Base-by-base conservation (phyloP, 257 asterid species). In the Scutellaria minor region DNA sequence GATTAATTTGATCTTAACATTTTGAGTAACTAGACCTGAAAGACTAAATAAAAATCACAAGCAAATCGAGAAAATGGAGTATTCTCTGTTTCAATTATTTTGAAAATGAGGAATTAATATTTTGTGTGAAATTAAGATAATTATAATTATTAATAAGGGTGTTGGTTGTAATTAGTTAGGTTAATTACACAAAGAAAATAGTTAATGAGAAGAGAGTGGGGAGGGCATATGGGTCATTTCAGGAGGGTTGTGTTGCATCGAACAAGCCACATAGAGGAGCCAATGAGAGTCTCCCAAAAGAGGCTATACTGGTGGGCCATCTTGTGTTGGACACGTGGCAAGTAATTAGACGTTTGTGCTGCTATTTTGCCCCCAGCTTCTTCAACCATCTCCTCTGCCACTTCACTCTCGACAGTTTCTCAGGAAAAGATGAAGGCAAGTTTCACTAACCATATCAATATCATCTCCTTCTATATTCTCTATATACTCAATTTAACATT, bases 211-310 rank as follows among this genome's bases (percentile, higher is more conserved):
- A 2, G 9, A 20, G 42, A 60, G 53, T 1, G 66, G 54, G 2
- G 46, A 56, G 77, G 81, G 51, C 64, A 64, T 10, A 77, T 77
- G 48, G 7, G 76, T 75, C 74, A 40, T 66, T 66, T 61, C 40
- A 53, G n/a, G 6, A 24, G 42, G 67, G 9, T 55, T 79, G 56
- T 75, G 65, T 48, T 6, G 45, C 64, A 71, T 71, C 83, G 79
- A 74, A 79, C 5, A 41, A 31, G 74, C 76, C 85, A 77, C 12
- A 12, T 6, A 66, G 77, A 78, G 74, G 64, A 71, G 78, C 76
- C 80, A 78, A 55, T 37, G 37, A 75, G 80, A 47, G 79, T 2
- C 27, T 37, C 64, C 68, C 79, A 76, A 74, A 68, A 60, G 20
- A 4, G 46, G 46, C 73, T 60, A 63, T 5, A 4, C 57, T 48